phyloP scores from a whole-genome alignment of 106 monocot species.

The Vanilla planifolia region DNA sequence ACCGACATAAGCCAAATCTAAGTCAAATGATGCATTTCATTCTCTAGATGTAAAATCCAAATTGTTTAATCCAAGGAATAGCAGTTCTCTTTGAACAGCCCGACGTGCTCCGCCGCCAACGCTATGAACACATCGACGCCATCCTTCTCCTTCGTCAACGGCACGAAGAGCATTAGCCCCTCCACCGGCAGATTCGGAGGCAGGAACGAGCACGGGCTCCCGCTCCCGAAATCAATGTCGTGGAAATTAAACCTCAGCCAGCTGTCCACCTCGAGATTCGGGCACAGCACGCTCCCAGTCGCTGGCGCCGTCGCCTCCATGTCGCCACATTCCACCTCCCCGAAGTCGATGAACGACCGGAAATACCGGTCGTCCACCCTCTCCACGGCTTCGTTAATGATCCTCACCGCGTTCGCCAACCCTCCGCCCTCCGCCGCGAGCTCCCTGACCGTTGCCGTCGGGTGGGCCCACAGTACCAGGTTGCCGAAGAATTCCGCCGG shows the following conservation, averaged over 20 bases:
- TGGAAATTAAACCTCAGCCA: conserved; percentile 59
- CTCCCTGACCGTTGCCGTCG: conserved; percentile 11
- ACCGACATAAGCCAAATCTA: too few relatives aligned
- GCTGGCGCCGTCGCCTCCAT: conserved; percentile 15
- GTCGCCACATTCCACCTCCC: conserved; percentile 11
- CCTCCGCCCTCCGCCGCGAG: conserved; percentile 1
- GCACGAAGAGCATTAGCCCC: conserved; percentile 40
- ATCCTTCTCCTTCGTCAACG: conserved; percentile 25
- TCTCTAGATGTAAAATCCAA: too few relatives aligned
- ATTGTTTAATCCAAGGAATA: conserved; percentile 7
- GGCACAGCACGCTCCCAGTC: conserved; percentile 24
- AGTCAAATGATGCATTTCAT: too few relatives aligned
- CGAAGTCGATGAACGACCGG: conserved; percentile 72
- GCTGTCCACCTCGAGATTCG: conserved; percentile 56
- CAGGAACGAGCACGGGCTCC: conserved; percentile 17
- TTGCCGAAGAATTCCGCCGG: conserved; percentile 54
- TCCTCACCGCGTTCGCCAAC: conserved; percentile 2
- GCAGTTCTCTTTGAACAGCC: conserved; percentile 9
- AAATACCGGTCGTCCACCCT: conserved; percentile 37
- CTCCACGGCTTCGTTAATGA: conserved; percentile 27
- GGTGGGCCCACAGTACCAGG: conserved; percentile 54
- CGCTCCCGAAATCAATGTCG: conserved; percentile 59
- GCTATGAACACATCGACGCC: conserved; percentile 20
- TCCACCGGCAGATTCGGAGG: conserved; percentile 38
- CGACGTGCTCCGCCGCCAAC: conserved; percentile 13